These are phyloP conservation scores for Vigna radiata DNA, from an alignment of 306 rosid genomes.

Conservation along the genomic window DNA sequence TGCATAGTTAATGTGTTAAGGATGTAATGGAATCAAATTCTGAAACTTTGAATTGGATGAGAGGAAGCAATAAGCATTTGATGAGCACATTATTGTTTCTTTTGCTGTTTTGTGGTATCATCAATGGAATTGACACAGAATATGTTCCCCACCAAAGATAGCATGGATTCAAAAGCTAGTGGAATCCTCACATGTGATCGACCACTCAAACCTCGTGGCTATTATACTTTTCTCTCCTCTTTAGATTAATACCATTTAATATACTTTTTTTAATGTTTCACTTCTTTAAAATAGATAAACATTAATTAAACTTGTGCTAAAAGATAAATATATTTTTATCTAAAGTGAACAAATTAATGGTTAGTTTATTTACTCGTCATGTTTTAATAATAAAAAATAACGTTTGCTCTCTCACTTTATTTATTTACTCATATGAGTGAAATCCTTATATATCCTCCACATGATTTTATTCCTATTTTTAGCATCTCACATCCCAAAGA, in stretches of 20 bases:
- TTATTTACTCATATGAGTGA: background rate
- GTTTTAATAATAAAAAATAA: background rate
- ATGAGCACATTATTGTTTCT: background rate
- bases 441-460: slow-evolving; percentile 2
- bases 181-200: slow-evolving; percentile 24
- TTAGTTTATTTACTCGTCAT: background rate
- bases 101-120: background rate
- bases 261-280: background rate
- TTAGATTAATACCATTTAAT: background rate
- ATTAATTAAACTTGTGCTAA: background rate
- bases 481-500: slow-evolving; percentile 14
- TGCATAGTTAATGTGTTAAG: background rate
- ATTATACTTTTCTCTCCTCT: background rate
- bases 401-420: background rate
- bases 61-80: slow-evolving; percentile 9
- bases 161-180: slow-evolving; percentile 19
- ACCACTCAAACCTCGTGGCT: slow-evolving; percentile 14
- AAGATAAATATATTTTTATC: background rate
- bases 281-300: background rate
- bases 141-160: slow-evolving; percentile 39
- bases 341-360: background rate
- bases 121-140: slow-evolving; percentile 41
- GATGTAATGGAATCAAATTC: slow-evolving; percentile 33
- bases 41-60: background rate
- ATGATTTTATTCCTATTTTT: slow-evolving; percentile 41